A percentile compares a stretch with the other conserved stretches of the same genome.
Evolutionary conservation across 1,284 basidiomycete genomes (phyloP).

Genomic region (Somion occarium): DNA sequence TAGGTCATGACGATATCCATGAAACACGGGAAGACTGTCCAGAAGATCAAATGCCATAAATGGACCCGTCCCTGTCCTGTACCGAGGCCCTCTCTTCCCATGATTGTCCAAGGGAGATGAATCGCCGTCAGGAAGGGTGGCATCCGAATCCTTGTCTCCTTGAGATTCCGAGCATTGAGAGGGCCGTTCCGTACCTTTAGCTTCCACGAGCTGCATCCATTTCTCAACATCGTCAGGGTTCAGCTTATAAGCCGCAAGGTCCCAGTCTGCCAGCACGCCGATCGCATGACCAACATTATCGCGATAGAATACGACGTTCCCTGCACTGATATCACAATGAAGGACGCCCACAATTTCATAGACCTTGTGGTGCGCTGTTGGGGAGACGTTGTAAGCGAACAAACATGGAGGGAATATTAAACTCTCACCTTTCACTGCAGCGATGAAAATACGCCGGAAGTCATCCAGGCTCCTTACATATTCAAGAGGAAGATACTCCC

Average conservation of each 20-base stretch:
- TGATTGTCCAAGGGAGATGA: no score
- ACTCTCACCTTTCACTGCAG: slow-evolving; percentile 11
- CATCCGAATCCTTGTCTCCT: no score
- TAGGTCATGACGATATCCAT: slow-evolving; percentile 3
- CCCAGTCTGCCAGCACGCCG: neutral
- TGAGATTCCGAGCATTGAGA: neutral
- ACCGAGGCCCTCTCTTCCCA: neutral
- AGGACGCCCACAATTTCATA: slow-evolving; percentile 2
- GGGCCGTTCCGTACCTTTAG: neutral
- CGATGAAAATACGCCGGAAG: slow-evolving; percentile 10
- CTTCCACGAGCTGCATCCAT: neutral
- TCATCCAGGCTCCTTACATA: slow-evolving; percentile 6
- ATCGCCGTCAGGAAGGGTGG: neutral
- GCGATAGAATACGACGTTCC: slow-evolving; percentile 7
- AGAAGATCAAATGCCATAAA: slow-evolving; percentile 24
- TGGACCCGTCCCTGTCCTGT: slow-evolving; percentile 23
- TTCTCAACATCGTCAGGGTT: neutral
- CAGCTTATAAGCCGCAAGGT: neutral
- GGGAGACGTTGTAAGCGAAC: neutral
- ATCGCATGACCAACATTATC: neutral
- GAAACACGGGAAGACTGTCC: neutral
- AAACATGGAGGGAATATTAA: no score
- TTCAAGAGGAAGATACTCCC: slow-evolving; percentile 12
- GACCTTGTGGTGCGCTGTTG: slow-evolving; percentile 8
- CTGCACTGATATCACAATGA: neutral